These are phyloP conservation scores for Blastosporella zonata DNA, from an alignment of 1,284 basidiomycete species.

Conservation along the genomic window DNA sequence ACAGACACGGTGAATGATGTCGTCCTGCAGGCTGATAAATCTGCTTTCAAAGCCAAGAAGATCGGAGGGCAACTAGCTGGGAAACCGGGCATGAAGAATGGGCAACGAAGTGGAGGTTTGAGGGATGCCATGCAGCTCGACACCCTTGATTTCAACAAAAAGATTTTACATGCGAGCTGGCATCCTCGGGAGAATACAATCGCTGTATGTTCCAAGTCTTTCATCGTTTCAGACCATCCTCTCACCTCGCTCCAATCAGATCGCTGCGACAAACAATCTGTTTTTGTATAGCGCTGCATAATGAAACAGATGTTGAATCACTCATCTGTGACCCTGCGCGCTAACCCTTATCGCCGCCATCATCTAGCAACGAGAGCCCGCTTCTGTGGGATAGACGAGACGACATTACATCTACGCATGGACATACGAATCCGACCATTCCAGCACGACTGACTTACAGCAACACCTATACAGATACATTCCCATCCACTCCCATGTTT, in stretches of 20 bases:
- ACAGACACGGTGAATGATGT: conserved; percentile 88
- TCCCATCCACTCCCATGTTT: conserved; percentile 16
- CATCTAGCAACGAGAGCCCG: conserved; percentile 22
- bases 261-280: conserved; percentile 93
- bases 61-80: conserved; percentile 80
- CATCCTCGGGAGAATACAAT: conserved; percentile 98
- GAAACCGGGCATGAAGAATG: conserved; percentile 71
- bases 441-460: conserved; percentile 21
- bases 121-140: conserved; percentile 89
- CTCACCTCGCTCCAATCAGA: conserved; percentile 45
- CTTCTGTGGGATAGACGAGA: conserved; percentile 25
- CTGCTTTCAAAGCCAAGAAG: conserved; percentile 99
- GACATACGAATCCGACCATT: conserved; percentile 19
- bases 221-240: conserved; percentile 5
- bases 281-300: conserved; percentile 85
- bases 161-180: conserved; percentile 97
- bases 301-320: conserved; percentile 26
- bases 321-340: conserved; percentile 15
- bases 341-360: conserved; percentile 15
- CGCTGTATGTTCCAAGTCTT: conserved; percentile 58
- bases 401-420: conserved; percentile 22
- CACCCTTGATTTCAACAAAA: conserved; percentile 97
- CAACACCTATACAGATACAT: conserved; percentile 21
- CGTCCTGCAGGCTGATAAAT: conserved; percentile 98
- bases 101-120: conserved; percentile 58